Evolutionary conservation across 1,139 yeast species (phyloP), one percentile per base, ranked within the genome.

Genomic region (Kurtzmaniella quercitrusa): DNA sequence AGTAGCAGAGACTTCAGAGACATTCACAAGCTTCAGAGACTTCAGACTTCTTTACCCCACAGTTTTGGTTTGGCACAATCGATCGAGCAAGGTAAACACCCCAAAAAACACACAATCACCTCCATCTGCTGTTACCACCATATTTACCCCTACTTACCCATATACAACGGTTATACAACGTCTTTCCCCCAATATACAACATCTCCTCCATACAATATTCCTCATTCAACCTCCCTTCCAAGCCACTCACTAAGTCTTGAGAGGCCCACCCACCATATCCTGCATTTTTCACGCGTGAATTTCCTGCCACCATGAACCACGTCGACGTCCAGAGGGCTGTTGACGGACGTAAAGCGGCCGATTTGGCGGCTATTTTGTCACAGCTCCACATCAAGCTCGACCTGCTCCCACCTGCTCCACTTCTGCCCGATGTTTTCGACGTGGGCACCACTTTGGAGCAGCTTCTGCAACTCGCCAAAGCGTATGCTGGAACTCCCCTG

Each of bases 381-480:
- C 23, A 9, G 11, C 24, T 36, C 5, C 38, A 36, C 14, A 21
- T 36, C 14, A 11, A 18, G n/a, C 27, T 36, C 9, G 38, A 36
- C 10, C 24, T 21, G 23, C 16, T 36, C 11, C 38, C 23, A 12
- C 29, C 11, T 5, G 27, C 25, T 18, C 27, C 36, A 27, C 11
- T 39, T 6, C 23, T 21, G 23, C 38, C 38, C 15, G 38, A 36
- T 36, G n/a, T 36, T 19, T 36, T 36, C 27, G 38, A 36, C 10
- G 15, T 36, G 9, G 38, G 38, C 2, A 36, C 38, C 8, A 24
- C 38, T n/a, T 11, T 36, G 3, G 38, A 36, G n/a, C 38, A 36
- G n/a, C 24, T 36, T 7, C 27, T 17, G 21, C 17, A 12, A 14
- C 23, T 36, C 21, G n/a, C 21, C 8, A 23, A 36, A 19, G 5